A percentile compares a stretch with the other conserved stretches of the same genome.
Evolutionary conservation across 2,329 filamentous ascomycete genomes (phyloP).

Genomic region (Trichoderma guizhouense): DNA sequence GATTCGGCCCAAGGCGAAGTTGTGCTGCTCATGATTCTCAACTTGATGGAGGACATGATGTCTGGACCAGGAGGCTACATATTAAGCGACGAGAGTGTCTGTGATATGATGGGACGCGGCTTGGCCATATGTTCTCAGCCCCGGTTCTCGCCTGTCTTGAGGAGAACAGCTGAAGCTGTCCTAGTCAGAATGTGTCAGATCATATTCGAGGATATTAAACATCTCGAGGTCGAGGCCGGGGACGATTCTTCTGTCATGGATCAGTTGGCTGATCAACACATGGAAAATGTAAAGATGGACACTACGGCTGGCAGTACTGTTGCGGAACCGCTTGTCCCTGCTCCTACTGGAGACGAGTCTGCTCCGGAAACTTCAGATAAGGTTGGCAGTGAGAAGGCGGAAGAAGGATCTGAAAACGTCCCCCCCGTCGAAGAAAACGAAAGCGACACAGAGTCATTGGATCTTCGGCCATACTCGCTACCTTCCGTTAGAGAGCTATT

Average conservation of each 20-base stretch:
- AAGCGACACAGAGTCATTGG: conserved; percentile 46
- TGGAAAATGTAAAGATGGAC: conserved; percentile 80
- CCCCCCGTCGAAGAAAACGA: conserved; percentile 36
- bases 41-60: conserved; percentile 98
- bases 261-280: conserved; percentile 62
- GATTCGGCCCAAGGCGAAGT: conserved; percentile 94
- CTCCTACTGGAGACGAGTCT: conserved; percentile 5
- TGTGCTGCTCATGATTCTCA: conserved; percentile 87
- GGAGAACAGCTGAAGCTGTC: conserved; percentile 88
- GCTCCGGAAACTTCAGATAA: neutral
- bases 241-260: conserved; percentile 65
- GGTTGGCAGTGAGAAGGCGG: neutral
- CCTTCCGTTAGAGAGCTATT: conserved; percentile 94
- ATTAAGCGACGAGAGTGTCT: conserved; percentile 96
- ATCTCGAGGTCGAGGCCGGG: conserved; percentile 73
- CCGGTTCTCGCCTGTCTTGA: conserved; percentile 83
- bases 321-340: conserved; percentile 13
- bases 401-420: conserved; percentile 17
- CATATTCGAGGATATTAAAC: conserved; percentile 90
- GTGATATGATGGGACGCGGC: conserved; percentile 98
- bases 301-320: conserved; percentile 44
- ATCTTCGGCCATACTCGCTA: conserved; percentile 84
- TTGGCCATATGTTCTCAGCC: conserved; percentile 96
- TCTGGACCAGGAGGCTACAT: conserved; percentile 88
- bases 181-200: conserved; percentile 99